A percentile compares a stretch with the other conserved stretches of the same genome.
phyloP scores from a whole-genome alignment of 257 asterid genomes.

The Lycium ferocissimum region DNA sequence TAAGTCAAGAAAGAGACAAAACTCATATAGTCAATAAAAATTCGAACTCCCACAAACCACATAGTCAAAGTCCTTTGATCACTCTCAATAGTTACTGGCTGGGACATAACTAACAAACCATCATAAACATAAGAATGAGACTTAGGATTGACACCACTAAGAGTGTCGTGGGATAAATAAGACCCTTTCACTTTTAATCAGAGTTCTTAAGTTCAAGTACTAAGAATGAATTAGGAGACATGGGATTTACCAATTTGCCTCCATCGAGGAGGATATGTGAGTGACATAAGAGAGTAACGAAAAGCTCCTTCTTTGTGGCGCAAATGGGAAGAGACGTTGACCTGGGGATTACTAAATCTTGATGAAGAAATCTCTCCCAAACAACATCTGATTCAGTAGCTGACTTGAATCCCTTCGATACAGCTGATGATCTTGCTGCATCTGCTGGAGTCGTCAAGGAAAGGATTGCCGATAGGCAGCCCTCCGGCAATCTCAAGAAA shows the following conservation, averaged over 20 bases:
- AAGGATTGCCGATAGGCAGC: slow-evolving; percentile 53
- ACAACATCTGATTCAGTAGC: slow-evolving; percentile 42
- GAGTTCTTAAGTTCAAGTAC: no score
- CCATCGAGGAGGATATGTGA: slow-evolving; percentile 44
- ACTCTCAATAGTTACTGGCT: neutral
- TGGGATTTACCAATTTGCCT: slow-evolving; percentile 43
- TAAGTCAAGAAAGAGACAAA: neutral
- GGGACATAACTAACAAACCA: neutral
- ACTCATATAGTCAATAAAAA: no score
- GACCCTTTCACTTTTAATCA: no score
- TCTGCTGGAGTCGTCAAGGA: slow-evolving; percentile 55
- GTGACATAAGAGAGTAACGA: slow-evolving; percentile 37
- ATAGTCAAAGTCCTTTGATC: neutral
- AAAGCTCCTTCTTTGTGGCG: slow-evolving; percentile 46
- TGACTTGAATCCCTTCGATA: slow-evolving; percentile 46
- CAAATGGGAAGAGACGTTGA: slow-evolving; percentile 36
- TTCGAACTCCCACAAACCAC: neutral
- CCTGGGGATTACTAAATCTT: slow-evolving; percentile 35
- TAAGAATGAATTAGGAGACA: neutral
- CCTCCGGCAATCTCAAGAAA: slow-evolving; percentile 52
- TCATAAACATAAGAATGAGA: neutral
- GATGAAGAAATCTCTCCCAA: slow-evolving; percentile 40
- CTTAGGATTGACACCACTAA: no score
- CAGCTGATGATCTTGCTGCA: slow-evolving; percentile 45
- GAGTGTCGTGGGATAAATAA: neutral